Evolutionary conservation across 495 filamentous ascomycete species (phyloP).

Genomic region (Collariella sp.): DNA sequence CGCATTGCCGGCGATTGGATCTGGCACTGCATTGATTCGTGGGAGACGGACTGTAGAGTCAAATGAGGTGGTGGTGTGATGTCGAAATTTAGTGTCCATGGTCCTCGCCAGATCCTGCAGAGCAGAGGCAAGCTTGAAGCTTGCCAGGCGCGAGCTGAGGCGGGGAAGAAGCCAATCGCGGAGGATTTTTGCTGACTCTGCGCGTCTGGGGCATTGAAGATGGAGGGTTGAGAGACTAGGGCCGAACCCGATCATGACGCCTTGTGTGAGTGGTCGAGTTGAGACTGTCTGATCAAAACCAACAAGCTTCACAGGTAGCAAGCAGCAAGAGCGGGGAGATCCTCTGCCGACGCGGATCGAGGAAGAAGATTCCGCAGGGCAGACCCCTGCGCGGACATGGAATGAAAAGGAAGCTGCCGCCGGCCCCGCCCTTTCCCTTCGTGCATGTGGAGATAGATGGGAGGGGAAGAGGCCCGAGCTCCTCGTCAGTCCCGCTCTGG

Average conservation of each 20-base stretch:
- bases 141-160: not conserved
- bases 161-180: constrained; percentile 1
- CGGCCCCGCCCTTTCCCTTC: constrained; percentile 7
- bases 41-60: not conserved
- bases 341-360: not conserved
- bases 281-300: not conserved
- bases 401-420: constrained; percentile 5
- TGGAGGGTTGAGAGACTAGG: not conserved
- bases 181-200: not conserved
- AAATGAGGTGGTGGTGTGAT: not conserved
- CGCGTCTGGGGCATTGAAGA: no score
- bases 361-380: not conserved
- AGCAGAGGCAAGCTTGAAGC: not conserved
- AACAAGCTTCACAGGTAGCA: constrained; percentile 1
- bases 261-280: not conserved
- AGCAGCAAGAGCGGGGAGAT: not conserved
- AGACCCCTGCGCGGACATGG: not conserved
- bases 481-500: constrained; percentile 9
- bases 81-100: not conserved
- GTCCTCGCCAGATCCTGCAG: not conserved
- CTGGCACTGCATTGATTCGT: not conserved
- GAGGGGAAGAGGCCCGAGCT: constrained; percentile 5
- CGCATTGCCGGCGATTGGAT: not conserved
- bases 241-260: not conserved
- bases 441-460: not conserved